A percentile compares a stretch with the other conserved stretches of the same genome.
These are phyloP conservation scores for Mycena filopes DNA, from an alignment of 768 basidiomycete species.

Conservation along the genomic window DNA sequence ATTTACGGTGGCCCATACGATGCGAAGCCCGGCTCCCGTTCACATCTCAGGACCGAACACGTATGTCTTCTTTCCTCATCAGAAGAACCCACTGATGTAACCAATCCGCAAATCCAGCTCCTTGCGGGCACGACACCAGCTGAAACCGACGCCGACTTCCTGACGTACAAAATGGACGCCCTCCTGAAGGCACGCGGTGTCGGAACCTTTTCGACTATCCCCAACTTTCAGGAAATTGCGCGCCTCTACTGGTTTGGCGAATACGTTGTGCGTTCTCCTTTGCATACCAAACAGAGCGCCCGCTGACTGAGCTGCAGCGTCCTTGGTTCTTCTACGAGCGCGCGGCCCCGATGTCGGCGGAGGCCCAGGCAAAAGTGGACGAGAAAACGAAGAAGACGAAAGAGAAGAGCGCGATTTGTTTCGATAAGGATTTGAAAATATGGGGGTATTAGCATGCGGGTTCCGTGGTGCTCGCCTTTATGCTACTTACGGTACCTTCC, in stretches of 20 bases:
- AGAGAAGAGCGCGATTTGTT: neutral
- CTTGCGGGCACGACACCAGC: conserved; percentile 7
- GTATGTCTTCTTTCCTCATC: neutral
- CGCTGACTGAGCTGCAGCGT: neutral
- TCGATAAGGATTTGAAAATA: conserved; percentile 20
- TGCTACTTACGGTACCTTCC: too few species aligned
- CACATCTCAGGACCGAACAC: neutral
- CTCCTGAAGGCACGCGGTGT: conserved; percentile 14
- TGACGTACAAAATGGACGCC: conserved; percentile 18
- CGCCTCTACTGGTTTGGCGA: conserved; percentile 27
- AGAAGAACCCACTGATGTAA: neutral
- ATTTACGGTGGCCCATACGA: conserved; percentile 21
- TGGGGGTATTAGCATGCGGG: conserved; percentile 15
- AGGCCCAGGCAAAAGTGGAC: neutral
- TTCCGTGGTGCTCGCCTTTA: too few species aligned
- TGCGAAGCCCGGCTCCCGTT: neutral
- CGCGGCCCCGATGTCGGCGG: too few species aligned
- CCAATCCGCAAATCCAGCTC: neutral
- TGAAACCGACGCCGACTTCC: neutral
- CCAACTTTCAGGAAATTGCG: conserved; percentile 18
- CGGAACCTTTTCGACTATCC: conserved; percentile 18
- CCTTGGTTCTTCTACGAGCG: conserved; percentile 23
- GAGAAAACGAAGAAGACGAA: conserved; percentile 12
- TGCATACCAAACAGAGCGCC: neutral
- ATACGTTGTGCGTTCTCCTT: neutral